Evolutionary conservation across 176 grass and related monocot species (phyloP).

Genomic region (Aegilops speltoides): DNA sequence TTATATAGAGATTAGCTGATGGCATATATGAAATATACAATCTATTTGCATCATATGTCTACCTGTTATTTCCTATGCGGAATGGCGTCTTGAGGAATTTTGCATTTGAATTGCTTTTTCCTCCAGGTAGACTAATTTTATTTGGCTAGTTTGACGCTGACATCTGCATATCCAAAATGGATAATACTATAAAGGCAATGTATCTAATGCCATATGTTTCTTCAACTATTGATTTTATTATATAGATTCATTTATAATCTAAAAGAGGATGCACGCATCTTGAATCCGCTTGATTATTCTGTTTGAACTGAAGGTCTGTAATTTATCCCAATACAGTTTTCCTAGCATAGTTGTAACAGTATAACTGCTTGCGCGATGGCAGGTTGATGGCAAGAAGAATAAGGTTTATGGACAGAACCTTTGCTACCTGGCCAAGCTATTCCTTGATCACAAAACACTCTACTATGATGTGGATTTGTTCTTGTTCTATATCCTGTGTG

Average conservation of each 20-base stretch:
- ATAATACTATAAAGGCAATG: neutral
- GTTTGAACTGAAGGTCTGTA: neutral
- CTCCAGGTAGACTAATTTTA: neutral
- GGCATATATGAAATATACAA: neutral
- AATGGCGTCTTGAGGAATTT: neutral
- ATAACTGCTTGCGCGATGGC: conserved; percentile 25
- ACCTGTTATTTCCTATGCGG: neutral
- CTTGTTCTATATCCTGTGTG: conserved; percentile 95
- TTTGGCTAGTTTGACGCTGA: neutral
- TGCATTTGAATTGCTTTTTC: neutral
- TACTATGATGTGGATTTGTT: conserved; percentile 97
- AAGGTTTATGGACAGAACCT: conserved; percentile 98
- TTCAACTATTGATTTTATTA: neutral
- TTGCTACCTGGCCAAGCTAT: conserved; percentile 96
- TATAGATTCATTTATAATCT: neutral
- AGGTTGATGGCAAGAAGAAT: conserved; percentile 99
- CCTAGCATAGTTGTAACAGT: neutral
- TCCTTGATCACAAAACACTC: conserved; percentile 97
- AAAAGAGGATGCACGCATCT: neutral
- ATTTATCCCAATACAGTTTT: conserved; percentile 7
- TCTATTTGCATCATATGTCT: neutral
- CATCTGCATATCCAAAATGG: neutral
- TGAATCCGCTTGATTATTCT: neutral
- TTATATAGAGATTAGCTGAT: conserved; percentile 3
- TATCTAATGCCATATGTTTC: neutral